These are phyloP conservation scores for Hericium coralloides DNA, from an alignment of 768 basidiomycete species.

Conservation along the genomic window DNA sequence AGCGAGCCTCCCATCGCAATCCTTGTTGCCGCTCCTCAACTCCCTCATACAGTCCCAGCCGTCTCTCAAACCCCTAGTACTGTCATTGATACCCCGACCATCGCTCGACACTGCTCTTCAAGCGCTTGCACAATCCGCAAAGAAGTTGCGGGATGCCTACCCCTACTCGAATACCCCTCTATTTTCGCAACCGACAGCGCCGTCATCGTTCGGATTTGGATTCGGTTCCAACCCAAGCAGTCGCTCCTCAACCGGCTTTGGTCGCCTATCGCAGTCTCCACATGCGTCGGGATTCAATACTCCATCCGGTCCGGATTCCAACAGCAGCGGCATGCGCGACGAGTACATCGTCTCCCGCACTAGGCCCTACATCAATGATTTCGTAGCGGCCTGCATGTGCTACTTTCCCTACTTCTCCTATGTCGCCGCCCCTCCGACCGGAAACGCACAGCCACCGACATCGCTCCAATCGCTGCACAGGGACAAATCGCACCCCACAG, in stretches of 20 bases:
- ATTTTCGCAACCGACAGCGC: constrained; percentile 21
- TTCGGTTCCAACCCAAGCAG: constrained; percentile 14
- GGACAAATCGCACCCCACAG: constrained; percentile 62
- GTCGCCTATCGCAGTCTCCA: constrained; percentile 12
- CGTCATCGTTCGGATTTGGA: constrained; percentile 25
- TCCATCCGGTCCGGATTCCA: constrained; percentile 5
- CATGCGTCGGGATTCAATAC: constrained; percentile 10
- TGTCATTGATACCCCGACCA: constrained; percentile 79
- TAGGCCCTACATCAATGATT: constrained; percentile 67
- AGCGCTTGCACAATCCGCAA: constrained; percentile 56
- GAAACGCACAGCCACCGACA: constrained; percentile 19
- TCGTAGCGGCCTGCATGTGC: constrained; percentile 66
- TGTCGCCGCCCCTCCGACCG: constrained; percentile 23
- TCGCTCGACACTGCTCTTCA: constrained; percentile 68
- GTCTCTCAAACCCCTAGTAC: constrained; percentile 56
- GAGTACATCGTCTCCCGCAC: constrained; percentile 71
- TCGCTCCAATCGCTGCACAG: constrained; percentile 39
- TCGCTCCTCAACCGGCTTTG: constrained; percentile 18
- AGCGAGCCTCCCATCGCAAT: constrained; percentile 77
- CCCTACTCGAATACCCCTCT: constrained; percentile 59
- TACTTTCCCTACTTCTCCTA: constrained; percentile 84
- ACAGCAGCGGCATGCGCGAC: constrained; percentile 56
- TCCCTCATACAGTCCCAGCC: constrained; percentile 63
- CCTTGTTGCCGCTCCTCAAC: constrained; percentile 63
- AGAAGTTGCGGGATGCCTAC: constrained; percentile 72